phyloP scores from a whole-genome alignment of 495 filamentous ascomycete genomes.

The Neurospora tetrasperma region DNA sequence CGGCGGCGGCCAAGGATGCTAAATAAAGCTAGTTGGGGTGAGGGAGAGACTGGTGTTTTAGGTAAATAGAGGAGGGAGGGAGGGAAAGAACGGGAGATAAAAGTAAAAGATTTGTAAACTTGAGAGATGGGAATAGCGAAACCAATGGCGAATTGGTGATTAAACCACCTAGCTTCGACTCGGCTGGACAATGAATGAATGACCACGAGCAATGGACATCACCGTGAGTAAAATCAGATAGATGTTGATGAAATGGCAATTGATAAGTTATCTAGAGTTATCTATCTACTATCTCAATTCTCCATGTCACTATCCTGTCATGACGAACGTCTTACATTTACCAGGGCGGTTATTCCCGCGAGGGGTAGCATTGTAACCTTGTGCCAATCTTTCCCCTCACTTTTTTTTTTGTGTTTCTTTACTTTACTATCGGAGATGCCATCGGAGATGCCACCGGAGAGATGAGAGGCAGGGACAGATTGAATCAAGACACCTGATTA shows the following conservation, averaged over 20 bases:
- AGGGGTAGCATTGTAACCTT: background rate
- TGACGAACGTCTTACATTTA: background rate
- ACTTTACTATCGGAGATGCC: background rate
- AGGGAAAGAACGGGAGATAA: background rate
- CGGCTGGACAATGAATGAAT: background rate
- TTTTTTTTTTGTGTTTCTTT: background rate
- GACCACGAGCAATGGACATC: background rate
- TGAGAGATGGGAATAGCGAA: background rate
- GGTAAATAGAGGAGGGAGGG: background rate
- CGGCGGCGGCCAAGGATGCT: background rate
- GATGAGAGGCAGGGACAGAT: background rate
- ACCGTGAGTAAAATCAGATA: background rate
- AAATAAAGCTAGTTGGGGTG: too few relatives aligned
- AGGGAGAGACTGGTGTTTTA: background rate
- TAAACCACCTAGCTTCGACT: background rate
- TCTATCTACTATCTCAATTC: background rate
- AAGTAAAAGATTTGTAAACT: background rate
- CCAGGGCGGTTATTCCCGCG: background rate
- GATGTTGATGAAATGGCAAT: background rate
- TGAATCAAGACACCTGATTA: background rate
- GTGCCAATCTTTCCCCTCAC: background rate
- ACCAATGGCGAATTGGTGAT: background rate
- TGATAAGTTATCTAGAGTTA: background rate
- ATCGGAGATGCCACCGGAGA: background rate
- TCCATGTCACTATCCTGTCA: background rate